Conservation (phyloP, 2,329 filamentous ascomycete genomes). For the Teratosphaeria destructans region DNA sequence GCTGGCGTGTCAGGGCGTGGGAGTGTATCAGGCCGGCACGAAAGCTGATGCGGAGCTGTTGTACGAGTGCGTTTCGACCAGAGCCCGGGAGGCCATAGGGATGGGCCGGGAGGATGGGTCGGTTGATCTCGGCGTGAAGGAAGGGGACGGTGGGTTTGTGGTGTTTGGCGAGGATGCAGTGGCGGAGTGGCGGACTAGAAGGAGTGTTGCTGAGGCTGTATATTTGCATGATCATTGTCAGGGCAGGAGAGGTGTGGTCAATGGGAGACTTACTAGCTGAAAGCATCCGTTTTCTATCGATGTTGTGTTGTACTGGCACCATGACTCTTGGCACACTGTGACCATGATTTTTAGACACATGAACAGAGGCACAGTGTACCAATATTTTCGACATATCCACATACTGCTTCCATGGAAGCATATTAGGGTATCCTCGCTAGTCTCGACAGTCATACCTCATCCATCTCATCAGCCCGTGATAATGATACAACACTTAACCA, state of each 20-base stretch:
- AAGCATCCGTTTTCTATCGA: no score
- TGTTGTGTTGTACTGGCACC: no score
- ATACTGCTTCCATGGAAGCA: not conserved
- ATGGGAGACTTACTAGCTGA: not conserved
- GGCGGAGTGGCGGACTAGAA: constrained; percentile 30
- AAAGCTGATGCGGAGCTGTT: constrained; percentile 48
- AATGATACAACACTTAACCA: not conserved
- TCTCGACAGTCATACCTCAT: not conserved
- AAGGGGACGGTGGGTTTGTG: constrained; percentile 32
- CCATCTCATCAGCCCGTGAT: not conserved
- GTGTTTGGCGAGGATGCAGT: constrained; percentile 29
- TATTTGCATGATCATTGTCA: constrained; percentile 32
- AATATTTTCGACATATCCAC: not conserved
- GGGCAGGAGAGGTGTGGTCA: constrained; percentile 12
- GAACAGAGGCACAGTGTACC: not conserved
- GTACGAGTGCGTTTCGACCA: constrained; percentile 37
- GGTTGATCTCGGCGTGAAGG: constrained; percentile 17
- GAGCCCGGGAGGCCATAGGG: constrained; percentile 24
- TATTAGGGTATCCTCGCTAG: not conserved
- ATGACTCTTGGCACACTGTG: no score
- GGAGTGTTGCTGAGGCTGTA: constrained; percentile 33
- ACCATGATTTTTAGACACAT: not conserved
- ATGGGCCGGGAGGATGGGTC: constrained; percentile 31
- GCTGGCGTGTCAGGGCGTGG: constrained; percentile 53
- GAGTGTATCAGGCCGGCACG: constrained; percentile 58